Evolutionary conservation across 345 rosid genomes (phyloP), one percentile per base, ranked within the genome.

Genomic region (Eucalyptus erythrocorys): DNA sequence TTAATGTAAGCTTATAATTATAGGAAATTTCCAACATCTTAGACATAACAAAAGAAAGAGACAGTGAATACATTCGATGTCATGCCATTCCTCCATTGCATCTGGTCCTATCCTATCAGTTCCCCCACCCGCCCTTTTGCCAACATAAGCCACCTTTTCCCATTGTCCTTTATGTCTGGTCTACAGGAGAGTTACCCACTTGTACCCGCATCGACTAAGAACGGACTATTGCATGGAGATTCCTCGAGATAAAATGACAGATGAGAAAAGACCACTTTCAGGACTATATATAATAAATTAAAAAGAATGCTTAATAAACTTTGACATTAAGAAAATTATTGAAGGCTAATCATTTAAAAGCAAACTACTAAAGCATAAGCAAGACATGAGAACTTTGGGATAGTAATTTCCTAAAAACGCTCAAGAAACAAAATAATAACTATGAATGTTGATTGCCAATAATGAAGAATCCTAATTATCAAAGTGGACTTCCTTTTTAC

Each of bases 121-220:
- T 87, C 94, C 95, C 88, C 94, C 95, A 43, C 91, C 91, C 49
- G 94, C 93, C 88, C 98, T 93, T 90, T 95, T 93, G 85, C 99
- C 98, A 81, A 97, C 97, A 95, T 95, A 97, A 97, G 76, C 99
- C 96, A 90, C 99, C 98, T 91, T 98, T 98, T 32, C 99, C 99
- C 90, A 97, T 90, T 92, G 95, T 98, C 91, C 94, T 96, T 79
- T 93, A 97, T 9, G 93, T 92, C 94, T 92, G 92, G 91, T 96
- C 97, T 84, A 93, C 86, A 87, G 98, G 99, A 89, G 99, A 97
- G 87, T 92, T 94, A 27, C 97, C 98, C 91, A 96, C 95, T 93
- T 92, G 96, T 82, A 96, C 98, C 99, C 96, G 86, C 50, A 87
- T 40, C 53, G 16, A 81, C 47, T 87, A 55, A 49, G 10, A 11